Evolutionary conservation across 257 asterid genomes (phyloP).

Genomic region (Solanum bulbocastanum): DNA sequence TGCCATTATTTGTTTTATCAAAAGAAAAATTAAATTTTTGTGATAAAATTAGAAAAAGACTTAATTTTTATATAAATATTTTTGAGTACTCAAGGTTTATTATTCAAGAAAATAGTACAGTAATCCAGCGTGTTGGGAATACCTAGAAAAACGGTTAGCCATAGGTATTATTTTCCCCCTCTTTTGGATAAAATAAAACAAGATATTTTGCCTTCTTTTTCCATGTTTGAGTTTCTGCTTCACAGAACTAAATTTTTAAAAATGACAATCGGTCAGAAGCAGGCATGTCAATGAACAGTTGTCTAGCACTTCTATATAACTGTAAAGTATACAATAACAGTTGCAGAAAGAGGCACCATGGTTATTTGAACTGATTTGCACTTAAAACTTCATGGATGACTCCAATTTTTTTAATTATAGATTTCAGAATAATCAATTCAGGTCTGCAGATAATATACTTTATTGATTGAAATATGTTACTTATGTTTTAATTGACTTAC

Average conservation of each 20-base stretch:
- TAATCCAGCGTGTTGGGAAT: background rate
- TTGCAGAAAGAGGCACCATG: background rate
- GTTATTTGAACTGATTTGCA: background rate
- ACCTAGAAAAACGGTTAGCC: constrained; percentile 9
- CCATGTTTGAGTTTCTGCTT: background rate
- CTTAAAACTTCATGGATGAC: background rate
- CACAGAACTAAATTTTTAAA: no score
- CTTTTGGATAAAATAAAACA: background rate
- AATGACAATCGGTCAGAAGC: fast-evolving
- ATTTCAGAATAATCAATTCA: background rate
- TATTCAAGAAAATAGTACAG: background rate
- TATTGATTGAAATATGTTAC: background rate
- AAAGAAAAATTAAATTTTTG: background rate
- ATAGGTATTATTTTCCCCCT: background rate
- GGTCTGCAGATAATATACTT: background rate
- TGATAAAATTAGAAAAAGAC: background rate
- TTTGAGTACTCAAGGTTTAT: background rate
- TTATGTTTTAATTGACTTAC: background rate
- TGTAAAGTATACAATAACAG: background rate
- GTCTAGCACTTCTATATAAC: no score
- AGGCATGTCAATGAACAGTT: no score
- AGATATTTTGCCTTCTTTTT: background rate
- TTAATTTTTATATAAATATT: background rate
- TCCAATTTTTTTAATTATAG: background rate
- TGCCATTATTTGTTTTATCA: background rate